Evolutionary conservation across 768 basidiomycete species (phyloP).

Genomic region (Hortiboletus campestris): DNA sequence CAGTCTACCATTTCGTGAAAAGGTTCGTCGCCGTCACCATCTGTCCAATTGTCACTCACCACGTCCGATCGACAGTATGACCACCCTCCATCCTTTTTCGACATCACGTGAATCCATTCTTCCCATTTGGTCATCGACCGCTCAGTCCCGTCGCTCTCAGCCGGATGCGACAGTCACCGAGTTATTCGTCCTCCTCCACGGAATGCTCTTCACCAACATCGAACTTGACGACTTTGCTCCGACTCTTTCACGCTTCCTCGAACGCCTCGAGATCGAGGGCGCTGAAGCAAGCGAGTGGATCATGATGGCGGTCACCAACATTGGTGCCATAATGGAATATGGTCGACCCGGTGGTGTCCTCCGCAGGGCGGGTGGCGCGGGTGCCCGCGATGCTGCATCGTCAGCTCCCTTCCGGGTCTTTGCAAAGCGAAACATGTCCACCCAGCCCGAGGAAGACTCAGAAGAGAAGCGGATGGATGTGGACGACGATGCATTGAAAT

Average conservation of each 20-base stretch:
- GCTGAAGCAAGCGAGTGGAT: slow-evolving; percentile 89
- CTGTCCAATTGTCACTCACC: slow-evolving; percentile 2
- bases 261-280: slow-evolving; percentile 79
- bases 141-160: slow-evolving; percentile 60
- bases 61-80: slow-evolving; percentile 57
- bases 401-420: slow-evolving; percentile 45
- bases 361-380: slow-evolving; percentile 53
- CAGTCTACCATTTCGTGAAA: slow-evolving; percentile 92
- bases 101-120: slow-evolving; percentile 89
- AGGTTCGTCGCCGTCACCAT: slow-evolving; percentile 52
- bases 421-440: slow-evolving; percentile 43
- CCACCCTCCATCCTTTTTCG: slow-evolving; percentile 82
- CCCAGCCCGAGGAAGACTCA: slow-evolving; percentile 33
- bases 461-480: slow-evolving; percentile 65
- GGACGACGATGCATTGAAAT: slow-evolving; percentile 45
- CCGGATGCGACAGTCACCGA: slow-evolving; percentile 76
- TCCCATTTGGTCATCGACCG: slow-evolving; percentile 77
- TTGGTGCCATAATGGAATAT: slow-evolving; percentile 83
- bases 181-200: slow-evolving; percentile 89
- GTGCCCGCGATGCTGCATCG: slow-evolving; percentile 38
- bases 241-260: slow-evolving; percentile 80
- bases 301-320: slow-evolving; percentile 90
- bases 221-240: slow-evolving; percentile 88
- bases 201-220: slow-evolving; percentile 96
- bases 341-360: slow-evolving; percentile 73